Evolutionary conservation across 768 basidiomycete genomes (phyloP).

Genomic region (Suillus subaureus): DNA sequence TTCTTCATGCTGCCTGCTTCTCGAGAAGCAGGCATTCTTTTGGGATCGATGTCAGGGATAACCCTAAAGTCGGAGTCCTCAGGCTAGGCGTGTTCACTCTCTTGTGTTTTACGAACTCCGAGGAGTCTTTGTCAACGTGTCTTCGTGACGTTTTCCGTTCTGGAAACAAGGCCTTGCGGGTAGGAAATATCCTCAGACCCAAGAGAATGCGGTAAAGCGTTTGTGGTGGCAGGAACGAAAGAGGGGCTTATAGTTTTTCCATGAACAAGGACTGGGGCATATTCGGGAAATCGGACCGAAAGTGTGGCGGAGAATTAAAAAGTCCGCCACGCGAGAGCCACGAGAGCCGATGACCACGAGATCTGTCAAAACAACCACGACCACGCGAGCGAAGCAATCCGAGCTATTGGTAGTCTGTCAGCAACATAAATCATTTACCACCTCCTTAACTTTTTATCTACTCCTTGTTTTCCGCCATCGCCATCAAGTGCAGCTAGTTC

Average conservation of each 20-base stretch:
- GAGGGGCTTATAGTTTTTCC: conserved; percentile 6
- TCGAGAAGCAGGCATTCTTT: not conserved
- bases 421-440: conserved; percentile 12
- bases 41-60: conserved; percentile 3
- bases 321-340: conserved; percentile 36
- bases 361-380: conserved; percentile 29
- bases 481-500: not conserved
- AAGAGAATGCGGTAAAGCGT: not conserved
- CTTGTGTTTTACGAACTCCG: conserved; percentile 3
- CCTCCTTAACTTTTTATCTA: conserved; percentile 10
- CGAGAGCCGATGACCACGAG: conserved; percentile 31
- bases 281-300: conserved; percentile 12
- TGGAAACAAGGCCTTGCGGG: not conserved
- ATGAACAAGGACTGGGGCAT: not conserved
- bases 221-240: conserved; percentile 1
- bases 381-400: conserved; percentile 38
- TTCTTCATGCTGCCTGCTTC: not conserved
- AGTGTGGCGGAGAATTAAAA: conserved; percentile 22
- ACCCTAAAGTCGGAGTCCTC: not conserved
- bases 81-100: not conserved
- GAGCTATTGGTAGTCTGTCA: conserved; percentile 19
- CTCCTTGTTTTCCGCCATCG: not conserved
- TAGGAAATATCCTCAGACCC: not conserved
- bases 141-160: not conserved
- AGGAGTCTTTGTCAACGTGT: not conserved